These are phyloP conservation scores for Mallotus japonicus DNA, from an alignment of 441 rosid species.

Conservation along the genomic window DNA sequence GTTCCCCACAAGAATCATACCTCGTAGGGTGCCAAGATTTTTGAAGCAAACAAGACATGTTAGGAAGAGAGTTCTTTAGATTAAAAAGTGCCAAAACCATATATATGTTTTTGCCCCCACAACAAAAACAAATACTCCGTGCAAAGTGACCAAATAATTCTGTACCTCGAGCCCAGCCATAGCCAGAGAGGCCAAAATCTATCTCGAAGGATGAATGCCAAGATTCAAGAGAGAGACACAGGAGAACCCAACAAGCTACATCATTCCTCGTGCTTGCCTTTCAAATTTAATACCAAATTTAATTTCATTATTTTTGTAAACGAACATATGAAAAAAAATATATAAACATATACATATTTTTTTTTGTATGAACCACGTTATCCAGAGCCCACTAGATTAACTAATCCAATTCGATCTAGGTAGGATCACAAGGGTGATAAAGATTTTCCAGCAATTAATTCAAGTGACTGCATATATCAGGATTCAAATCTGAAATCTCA, in stretches of 20 bases:
- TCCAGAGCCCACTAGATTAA: too few relatives aligned
- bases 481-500: too few relatives aligned
- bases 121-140: neutral
- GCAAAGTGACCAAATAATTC: slow-evolving; percentile 20
- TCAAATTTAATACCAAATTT: neutral
- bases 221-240: slow-evolving; percentile 9
- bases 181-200: slow-evolving; percentile 26
- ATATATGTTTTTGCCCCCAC: slow-evolving; percentile 18
- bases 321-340: neutral
- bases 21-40: slow-evolving; percentile 24
- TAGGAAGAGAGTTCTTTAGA: slow-evolving; percentile 1
- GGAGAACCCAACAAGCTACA: slow-evolving; percentile 30
- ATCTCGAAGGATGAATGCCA: slow-evolving; percentile 33
- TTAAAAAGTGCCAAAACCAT: slow-evolving; percentile 2
- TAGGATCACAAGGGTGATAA: too few relatives aligned
- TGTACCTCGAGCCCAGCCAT: slow-evolving; percentile 39
- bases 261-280: slow-evolving; percentile 59
- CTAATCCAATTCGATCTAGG: too few relatives aligned
- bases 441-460: too few relatives aligned
- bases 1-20: slow-evolving; percentile 33
- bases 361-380: too few relatives aligned
- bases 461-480: too few relatives aligned
- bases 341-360: too few relatives aligned
- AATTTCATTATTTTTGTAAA: neutral
- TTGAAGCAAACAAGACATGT: slow-evolving; percentile 15